These are phyloP conservation scores for Pseudogymnoascus sp. DNA, from an alignment of 2,329 filamentous ascomycete genomes.

Conservation along the genomic window DNA sequence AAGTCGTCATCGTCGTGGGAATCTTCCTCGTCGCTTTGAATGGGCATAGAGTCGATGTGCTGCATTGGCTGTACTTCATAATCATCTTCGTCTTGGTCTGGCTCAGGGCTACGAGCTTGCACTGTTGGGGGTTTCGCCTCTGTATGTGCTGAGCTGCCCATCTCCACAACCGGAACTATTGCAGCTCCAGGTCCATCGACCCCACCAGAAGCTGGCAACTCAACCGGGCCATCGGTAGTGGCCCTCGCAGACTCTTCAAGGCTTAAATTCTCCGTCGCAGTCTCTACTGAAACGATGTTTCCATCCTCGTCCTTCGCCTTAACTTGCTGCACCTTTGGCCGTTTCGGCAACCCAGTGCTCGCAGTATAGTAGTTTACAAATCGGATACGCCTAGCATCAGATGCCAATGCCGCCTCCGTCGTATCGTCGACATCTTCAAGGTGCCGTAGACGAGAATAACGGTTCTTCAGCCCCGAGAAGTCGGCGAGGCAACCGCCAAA, in stretches of 20 bases:
- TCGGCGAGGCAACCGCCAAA: conserved; percentile 77
- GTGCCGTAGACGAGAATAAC: conserved; percentile 61
- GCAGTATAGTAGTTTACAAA: conserved; percentile 89
- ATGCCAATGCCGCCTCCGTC: conserved; percentile 19
- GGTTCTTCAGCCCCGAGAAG: conserved; percentile 56
- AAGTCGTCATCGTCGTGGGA: background rate
- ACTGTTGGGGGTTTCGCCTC: conserved; percentile 17
- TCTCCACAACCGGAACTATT: background rate
- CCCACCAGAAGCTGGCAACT: background rate
- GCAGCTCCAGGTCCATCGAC: background rate
- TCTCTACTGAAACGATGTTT: conserved; percentile 14
- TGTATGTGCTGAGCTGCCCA: background rate
- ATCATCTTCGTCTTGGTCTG: conserved; percentile 8
- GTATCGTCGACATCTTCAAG: conserved; percentile 63
- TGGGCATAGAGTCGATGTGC: conserved; percentile 33
- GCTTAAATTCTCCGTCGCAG: conserved; percentile 20
- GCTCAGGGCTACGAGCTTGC: background rate
- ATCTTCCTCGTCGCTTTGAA: conserved; percentile 25
- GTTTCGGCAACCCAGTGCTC: conserved; percentile 64
- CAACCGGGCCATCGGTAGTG: background rate
- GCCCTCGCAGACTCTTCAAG: conserved; percentile 11
- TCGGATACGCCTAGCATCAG: conserved; percentile 49
- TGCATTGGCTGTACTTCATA: conserved; percentile 24
- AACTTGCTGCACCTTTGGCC: conserved; percentile 27
- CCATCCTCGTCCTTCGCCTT: conserved; percentile 15